Percentiles rank a stretch among this genome's conserved stretches.
These are phyloP conservation scores for Cyclotella kingstonii DNA, from an alignment of 108 stramenopile species.

Conservation along the genomic window DNA sequence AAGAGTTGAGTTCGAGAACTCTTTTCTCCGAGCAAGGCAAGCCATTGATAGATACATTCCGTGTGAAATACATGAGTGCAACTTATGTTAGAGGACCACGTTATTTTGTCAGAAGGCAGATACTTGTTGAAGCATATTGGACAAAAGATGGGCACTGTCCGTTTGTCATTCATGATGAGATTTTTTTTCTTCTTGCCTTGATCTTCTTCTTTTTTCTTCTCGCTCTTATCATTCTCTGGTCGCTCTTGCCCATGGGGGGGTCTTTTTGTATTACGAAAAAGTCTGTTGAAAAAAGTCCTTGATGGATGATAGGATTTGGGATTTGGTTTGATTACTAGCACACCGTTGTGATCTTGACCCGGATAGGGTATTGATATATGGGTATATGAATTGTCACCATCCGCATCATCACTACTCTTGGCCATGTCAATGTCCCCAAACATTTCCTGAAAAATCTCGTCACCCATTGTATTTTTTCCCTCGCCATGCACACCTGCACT, in stretches of 20 bases:
- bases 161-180: not conserved
- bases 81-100: constrained; percentile 21
- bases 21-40: constrained; percentile 11
- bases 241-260: not conserved
- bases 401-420: not conserved
- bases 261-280: constrained; percentile 6
- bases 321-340: not conserved
- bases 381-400: constrained; percentile 6
- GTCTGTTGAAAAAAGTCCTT: too few relatives aligned
- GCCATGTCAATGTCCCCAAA: not conserved
- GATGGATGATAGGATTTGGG: constrained; percentile 1
- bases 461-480: too few relatives aligned
- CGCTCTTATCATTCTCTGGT: not conserved
- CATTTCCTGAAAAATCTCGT: not conserved
- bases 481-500: too few relatives aligned
- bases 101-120: constrained; percentile 15
- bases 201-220: not conserved
- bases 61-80: constrained; percentile 47
- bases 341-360: constrained; percentile 15
- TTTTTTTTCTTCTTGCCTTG: not conserved
- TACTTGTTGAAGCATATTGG: constrained; percentile 40
- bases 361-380: constrained; percentile 16
- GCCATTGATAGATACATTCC: constrained; percentile 39
- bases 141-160: constrained; percentile 26
- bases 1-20: constrained; percentile 7